Evolutionary conservation across 2,329 filamentous ascomycete genomes (phyloP), one percentile per base, ranked within the genome.

Genomic region (Sporothrix mexicana): DNA sequence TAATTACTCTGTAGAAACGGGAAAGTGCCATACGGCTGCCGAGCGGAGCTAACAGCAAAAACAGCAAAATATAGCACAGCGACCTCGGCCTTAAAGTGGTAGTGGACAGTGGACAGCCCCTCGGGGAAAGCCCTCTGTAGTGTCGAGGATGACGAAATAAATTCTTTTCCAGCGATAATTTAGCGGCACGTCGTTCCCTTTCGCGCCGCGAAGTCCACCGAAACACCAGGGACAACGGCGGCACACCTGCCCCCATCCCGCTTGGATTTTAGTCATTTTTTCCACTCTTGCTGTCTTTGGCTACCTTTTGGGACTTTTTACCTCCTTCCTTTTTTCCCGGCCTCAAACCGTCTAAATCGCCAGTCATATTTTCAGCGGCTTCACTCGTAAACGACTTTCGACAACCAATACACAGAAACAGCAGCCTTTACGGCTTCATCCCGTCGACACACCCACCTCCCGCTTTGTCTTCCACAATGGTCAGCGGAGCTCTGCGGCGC

Each of bases 401-500:
- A 9, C n/a, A 20, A 53, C 20, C 51, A 53, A 53, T 20, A 20
- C n/a, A 20, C 51, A 53, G 20, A 15, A 51, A 23, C 20, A 55
- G 23, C 51, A 55, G 30, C 30, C 7, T 36, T 36, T 5, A 36
- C 30, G 30, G 30, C 30, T 36, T 36, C 30, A 6, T 36, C 30
- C 30, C 7, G 30, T 36, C n/a, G 51, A 23, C 13, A 9, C 9
- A 15, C 47, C 13, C 12, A 17, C 12, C 20, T 10, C 20, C 20
- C 45, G 13, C n/a, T 47, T 69, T 66, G 61, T 20, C 15, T 47
- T 55, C n/a, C n/a, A 61, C 71, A 49, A 75, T 75, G 75, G 74
- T 73, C 43, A 55, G 72, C 69, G 75, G 73, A 30, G 71, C 73
- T 8, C 45, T 76, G 71, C 74, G 75, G 74, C 75, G 74, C 23